Conservation (phyloP, 1,284 basidiomycete species). For the Polyporus tsugae region DNA sequence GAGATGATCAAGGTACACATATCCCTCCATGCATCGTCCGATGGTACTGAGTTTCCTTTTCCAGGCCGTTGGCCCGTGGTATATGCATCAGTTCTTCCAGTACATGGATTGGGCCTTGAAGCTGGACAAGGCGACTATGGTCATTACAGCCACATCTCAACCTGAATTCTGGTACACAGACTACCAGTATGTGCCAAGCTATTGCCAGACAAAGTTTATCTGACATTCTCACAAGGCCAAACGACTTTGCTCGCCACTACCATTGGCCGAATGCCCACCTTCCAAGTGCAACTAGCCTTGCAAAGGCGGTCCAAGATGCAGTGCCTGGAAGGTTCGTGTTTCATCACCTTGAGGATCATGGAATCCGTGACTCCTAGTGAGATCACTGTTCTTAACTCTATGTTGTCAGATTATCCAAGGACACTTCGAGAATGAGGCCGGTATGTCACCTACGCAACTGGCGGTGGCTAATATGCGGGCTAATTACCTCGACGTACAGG, state of each 20-base stretch:
- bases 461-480: too few relatives aligned
- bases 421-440: slow-evolving; percentile 83
- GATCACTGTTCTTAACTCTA: too few relatives aligned
- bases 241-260: slow-evolving; percentile 87
- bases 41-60: neutral
- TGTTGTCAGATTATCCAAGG: slow-evolving; percentile 73
- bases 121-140: slow-evolving; percentile 67
- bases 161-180: slow-evolving; percentile 74
- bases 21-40: neutral
- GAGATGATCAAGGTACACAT: slow-evolving; percentile 79
- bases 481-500: slow-evolving; percentile 5
- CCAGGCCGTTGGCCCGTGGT: slow-evolving; percentile 32
- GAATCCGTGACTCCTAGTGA: slow-evolving; percentile 54
- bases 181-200: slow-evolving; percentile 59
- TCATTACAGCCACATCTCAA: slow-evolving; percentile 83
- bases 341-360: slow-evolving; percentile 83
- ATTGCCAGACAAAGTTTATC: too few relatives aligned
- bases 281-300: slow-evolving; percentile 67
- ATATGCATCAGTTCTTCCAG: slow-evolving; percentile 76
- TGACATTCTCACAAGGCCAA: slow-evolving; percentile 51
- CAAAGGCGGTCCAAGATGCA: slow-evolving; percentile 57
- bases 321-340: slow-evolving; percentile 64
- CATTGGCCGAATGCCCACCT: slow-evolving; percentile 91
- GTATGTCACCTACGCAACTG: neutral
- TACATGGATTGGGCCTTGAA: slow-evolving; percentile 84